A percentile compares a stretch with the other conserved stretches of the same genome.
phyloP scores from a whole-genome alignment of 106 monocot genomes.

The Apostasia shenzhenica region DNA sequence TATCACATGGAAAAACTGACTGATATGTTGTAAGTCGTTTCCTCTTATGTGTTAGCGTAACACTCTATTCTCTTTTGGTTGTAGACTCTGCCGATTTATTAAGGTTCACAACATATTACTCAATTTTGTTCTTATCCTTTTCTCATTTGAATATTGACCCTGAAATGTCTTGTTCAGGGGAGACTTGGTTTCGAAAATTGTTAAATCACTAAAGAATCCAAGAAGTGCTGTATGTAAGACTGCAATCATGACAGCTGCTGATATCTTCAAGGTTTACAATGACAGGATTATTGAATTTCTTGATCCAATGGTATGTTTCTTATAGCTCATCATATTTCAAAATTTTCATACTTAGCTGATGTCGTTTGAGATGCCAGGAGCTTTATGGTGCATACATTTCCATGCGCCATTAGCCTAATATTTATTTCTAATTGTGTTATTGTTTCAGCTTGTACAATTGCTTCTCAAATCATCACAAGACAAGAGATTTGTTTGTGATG shows the following conservation, averaged over 20 bases:
- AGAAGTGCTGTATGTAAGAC: slow-evolving; percentile 98
- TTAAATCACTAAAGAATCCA: slow-evolving; percentile 87
- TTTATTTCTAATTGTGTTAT: slow-evolving; percentile 2
- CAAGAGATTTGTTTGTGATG: slow-evolving; percentile 99
- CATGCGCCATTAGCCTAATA: background rate
- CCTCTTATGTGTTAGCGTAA: background rate
- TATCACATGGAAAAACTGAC: slow-evolving; percentile 77
- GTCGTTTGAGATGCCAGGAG: background rate
- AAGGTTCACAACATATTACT: background rate
- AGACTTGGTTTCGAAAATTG: slow-evolving; percentile 59
- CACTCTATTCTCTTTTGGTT: background rate
- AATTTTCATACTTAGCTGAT: background rate
- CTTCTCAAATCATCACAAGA: slow-evolving; percentile 98
- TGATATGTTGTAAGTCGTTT: slow-evolving; percentile 65
- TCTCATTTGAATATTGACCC: background rate
- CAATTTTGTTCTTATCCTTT: background rate
- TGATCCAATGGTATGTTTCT: slow-evolving; percentile 65
- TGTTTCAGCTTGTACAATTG: slow-evolving; percentile 72
- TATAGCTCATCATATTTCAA: background rate
- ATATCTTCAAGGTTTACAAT: slow-evolving; percentile 71
- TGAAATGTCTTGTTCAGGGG: slow-evolving; percentile 20
- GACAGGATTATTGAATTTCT: slow-evolving; percentile 68
- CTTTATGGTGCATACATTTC: background rate
- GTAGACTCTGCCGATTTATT: background rate
- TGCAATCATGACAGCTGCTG: slow-evolving; percentile 88